A percentile compares a stretch with the other conserved stretches of the same genome.
Conservation (phyloP, 495 filamentous ascomycete genomes). For the Barbatosphaeria neglecta region DNA sequence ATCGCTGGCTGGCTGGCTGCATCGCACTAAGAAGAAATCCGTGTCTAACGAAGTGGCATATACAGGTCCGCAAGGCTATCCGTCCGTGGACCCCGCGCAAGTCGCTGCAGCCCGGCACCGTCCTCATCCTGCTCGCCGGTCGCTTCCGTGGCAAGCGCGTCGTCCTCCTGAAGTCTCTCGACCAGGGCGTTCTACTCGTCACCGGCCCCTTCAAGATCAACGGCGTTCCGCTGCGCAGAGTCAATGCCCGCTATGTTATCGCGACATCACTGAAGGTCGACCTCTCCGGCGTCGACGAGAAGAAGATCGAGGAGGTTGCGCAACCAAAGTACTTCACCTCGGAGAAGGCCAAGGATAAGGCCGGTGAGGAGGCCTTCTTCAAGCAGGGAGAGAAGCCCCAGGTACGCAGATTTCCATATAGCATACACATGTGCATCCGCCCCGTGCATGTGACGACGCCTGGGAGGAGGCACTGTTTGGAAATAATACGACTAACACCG, state of each 20-base stretch:
- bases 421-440: too few relatives aligned
- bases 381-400: slow-evolving; percentile 92
- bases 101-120: slow-evolving; percentile 80
- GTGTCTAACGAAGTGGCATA: background rate
- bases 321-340: slow-evolving; percentile 84
- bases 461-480: too few relatives aligned
- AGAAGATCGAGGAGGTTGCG: slow-evolving; percentile 74
- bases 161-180: slow-evolving; percentile 91
- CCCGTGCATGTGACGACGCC: too few relatives aligned
- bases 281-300: slow-evolving; percentile 67
- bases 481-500: slow-evolving; percentile 14
- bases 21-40: background rate
- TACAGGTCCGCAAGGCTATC: slow-evolving; percentile 86
- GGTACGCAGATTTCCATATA: slow-evolving; percentile 46
- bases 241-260: slow-evolving; percentile 98
- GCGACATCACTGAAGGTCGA: slow-evolving; percentile 88
- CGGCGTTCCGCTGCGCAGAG: slow-evolving; percentile 93
- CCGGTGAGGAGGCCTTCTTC: slow-evolving; percentile 94
- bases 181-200: slow-evolving; percentile 93
- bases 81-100: slow-evolving; percentile 73
- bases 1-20: too few relatives aligned
- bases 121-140: slow-evolving; percentile 97
- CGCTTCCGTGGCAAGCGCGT: slow-evolving; percentile 99
- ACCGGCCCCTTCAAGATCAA: slow-evolving; percentile 99
- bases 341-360: slow-evolving; percentile 86